These are phyloP conservation scores for Candida tammaniensis DNA, from an alignment of 805 yeast genomes.

Conservation along the genomic window DNA sequence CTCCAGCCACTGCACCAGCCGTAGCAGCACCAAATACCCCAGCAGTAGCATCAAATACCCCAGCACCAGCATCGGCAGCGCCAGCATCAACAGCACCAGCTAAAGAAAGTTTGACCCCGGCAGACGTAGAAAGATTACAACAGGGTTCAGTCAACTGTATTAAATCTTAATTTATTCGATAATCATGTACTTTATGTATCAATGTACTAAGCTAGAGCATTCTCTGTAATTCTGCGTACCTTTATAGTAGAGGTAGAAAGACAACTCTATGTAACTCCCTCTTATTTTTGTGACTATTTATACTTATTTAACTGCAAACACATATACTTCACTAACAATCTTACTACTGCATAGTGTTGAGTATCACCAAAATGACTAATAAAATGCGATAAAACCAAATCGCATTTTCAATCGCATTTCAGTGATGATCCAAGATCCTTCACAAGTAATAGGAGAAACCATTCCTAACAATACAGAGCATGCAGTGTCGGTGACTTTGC, in stretches of 20 bases:
- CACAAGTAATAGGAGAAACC: conserved; percentile 67
- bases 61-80: conserved; percentile 15
- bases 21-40: conserved; percentile 9
- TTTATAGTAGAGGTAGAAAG: no score
- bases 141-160: conserved; percentile 79
- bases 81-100: conserved; percentile 18
- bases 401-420: no score
- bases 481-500: conserved; percentile 92
- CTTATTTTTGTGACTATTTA: no score
- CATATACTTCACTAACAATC: no score
- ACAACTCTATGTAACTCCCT: no score
- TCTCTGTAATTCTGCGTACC: no score
- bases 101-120: conserved; percentile 1
- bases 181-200: conserved; percentile 2
- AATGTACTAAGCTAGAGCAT: background rate
- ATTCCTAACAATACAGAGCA: conserved; percentile 89
- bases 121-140: conserved; percentile 20
- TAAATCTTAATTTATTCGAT: conserved; percentile 9
- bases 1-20: conserved; percentile 34
- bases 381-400: no score
- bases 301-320: no score
- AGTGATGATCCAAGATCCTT: no score
- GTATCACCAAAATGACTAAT: no score
- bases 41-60: conserved; percentile 14
- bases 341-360: no score